These are phyloP conservation scores for Hericium coralloides DNA, from an alignment of 768 basidiomycete genomes.

Conservation along the genomic window DNA sequence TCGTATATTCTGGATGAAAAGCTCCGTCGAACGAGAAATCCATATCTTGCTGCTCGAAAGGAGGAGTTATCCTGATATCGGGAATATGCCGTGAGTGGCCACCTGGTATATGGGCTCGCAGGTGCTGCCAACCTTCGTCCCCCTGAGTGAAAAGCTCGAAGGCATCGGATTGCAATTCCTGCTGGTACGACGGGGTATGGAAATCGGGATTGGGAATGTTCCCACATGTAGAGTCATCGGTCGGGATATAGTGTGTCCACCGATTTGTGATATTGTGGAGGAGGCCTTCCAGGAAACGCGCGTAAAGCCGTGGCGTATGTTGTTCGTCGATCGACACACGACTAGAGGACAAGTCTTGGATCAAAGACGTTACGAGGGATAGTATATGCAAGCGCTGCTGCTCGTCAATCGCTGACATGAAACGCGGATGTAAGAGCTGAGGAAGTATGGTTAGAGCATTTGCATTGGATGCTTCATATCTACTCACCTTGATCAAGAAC, in stretches of 20 bases:
- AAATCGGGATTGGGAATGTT: not conserved
- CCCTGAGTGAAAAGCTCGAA: not conserved
- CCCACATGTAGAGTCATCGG: not conserved
- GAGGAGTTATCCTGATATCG: not conserved
- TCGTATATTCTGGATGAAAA: no score
- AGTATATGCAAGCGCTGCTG: constrained; percentile 4
- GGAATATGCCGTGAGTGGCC: not conserved
- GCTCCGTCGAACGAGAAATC: no score
- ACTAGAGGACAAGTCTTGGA: not conserved
- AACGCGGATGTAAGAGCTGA: constrained; percentile 11
- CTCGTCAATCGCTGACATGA: not conserved
- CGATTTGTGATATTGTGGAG: not conserved
- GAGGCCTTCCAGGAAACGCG: constrained; percentile 6
- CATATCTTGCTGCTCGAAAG: no score
- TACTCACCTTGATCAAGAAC: constrained; percentile 12
- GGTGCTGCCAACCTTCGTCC: not conserved
- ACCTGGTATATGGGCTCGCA: not conserved
- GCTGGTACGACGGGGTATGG: not conserved
- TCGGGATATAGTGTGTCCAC: not conserved
- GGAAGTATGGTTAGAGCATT: not conserved
- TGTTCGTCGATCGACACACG: constrained; percentile 5
- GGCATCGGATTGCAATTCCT: not conserved
- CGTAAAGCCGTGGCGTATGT: constrained; percentile 7
- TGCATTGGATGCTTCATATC: constrained; percentile 1
- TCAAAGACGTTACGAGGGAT: not conserved